A percentile compares a stretch with the other conserved stretches of the same genome.
Evolutionary conservation across 768 basidiomycete genomes (phyloP).

Genomic region (Leccinum olivaceopallidum): DNA sequence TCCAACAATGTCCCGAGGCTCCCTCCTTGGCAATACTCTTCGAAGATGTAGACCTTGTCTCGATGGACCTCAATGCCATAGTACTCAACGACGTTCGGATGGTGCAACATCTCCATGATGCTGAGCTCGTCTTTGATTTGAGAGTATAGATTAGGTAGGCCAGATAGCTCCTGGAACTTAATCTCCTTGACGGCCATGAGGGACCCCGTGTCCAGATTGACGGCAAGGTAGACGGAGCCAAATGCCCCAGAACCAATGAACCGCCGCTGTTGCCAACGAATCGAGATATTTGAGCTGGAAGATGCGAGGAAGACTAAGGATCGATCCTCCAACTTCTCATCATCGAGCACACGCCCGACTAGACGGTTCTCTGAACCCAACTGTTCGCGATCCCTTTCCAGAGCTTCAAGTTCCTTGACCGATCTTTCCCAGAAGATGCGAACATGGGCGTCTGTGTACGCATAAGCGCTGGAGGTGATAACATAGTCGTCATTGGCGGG

Average conservation of each 20-base stretch:
- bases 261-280: constrained; percentile 97
- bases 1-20: constrained; percentile 87
- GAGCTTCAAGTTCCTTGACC: constrained; percentile 51
- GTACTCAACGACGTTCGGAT: constrained; percentile 98
- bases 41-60: constrained; percentile 98
- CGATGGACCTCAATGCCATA: constrained; percentile 99
- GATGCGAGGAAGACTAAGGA: constrained; percentile 94
- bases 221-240: constrained; percentile 98
- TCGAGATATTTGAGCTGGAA: constrained; percentile 92
- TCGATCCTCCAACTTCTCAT: constrained; percentile 91
- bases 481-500: constrained; percentile 39
- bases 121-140: constrained; percentile 95
- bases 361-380: constrained; percentile 70
- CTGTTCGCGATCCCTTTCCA: constrained; percentile 66
- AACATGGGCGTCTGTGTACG: constrained; percentile 63
- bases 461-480: constrained; percentile 31
- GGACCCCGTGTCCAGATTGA: constrained; percentile 93
- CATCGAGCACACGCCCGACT: constrained; percentile 90
- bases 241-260: constrained; percentile 99
- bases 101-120: constrained; percentile 98
- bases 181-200: constrained; percentile 99
- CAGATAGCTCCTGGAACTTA: constrained; percentile 91
- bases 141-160: constrained; percentile 82
- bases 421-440: constrained; percentile 77
- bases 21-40: constrained; percentile 97